Percentiles rank a stretch among this genome's conserved stretches.
Conservation (phyloP, 441 rosid genomes). For the Macaranga tanarius region DNA sequence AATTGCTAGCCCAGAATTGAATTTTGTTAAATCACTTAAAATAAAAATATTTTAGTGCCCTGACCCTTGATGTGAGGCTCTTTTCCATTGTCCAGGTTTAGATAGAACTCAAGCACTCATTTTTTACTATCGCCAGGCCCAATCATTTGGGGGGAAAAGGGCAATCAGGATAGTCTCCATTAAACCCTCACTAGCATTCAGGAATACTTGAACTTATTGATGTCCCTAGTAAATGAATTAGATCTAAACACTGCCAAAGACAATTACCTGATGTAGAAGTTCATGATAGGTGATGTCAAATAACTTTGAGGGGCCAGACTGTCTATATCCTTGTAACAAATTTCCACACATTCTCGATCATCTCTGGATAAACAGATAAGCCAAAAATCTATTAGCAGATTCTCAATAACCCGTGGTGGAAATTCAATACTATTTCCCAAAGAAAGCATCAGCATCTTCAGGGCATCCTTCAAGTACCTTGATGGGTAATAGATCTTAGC, state of each 20-base stretch:
- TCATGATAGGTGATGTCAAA: constrained; percentile 80
- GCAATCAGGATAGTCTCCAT: not conserved
- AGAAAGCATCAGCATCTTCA: constrained; percentile 11
- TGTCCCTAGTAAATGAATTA: constrained; percentile 1
- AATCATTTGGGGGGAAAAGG: no score
- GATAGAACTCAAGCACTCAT: not conserved
- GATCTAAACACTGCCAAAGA: constrained; percentile 6
- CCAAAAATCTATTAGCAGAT: constrained; percentile 19
- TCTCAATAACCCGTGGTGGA: constrained; percentile 47
- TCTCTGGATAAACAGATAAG: constrained; percentile 40
- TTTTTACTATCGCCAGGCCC: not conserved
- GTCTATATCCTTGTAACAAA: constrained; percentile 52
- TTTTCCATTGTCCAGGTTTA: not conserved
- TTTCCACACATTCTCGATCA: constrained; percentile 67
- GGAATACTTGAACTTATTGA: not conserved
- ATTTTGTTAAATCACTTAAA: not conserved
- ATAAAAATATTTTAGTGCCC: not conserved
- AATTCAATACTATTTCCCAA: constrained; percentile 11
- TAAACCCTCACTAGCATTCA: not conserved
- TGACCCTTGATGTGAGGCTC: not conserved
- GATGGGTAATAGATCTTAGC: constrained; percentile 74
- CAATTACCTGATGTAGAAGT: constrained; percentile 76
- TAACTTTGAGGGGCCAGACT: constrained; percentile 66
- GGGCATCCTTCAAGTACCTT: constrained; percentile 43
- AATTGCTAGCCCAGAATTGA: not conserved